A percentile compares a stretch with the other conserved stretches of the same genome.
These are phyloP conservation scores for Fusarium chuoi DNA, from an alignment of 2,329 filamentous ascomycete species.

Conservation along the genomic window DNA sequence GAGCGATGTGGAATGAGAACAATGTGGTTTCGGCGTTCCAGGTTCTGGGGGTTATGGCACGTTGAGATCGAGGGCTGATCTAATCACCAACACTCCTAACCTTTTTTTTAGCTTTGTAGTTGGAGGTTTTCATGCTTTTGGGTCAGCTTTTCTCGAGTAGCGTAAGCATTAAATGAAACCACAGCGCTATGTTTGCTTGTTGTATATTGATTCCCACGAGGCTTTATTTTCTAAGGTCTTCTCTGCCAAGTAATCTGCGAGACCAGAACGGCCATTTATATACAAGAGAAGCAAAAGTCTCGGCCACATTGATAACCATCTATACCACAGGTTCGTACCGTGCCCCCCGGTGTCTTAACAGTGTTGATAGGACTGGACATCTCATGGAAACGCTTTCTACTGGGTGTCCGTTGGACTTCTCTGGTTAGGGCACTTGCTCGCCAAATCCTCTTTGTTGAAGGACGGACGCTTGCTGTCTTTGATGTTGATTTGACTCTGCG, in stretches of 20 bases:
- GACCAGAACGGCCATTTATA: conserved; percentile 40
- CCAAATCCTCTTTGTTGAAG: conserved; percentile 42
- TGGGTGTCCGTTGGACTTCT: conserved; percentile 43
- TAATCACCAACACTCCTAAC: conserved; percentile 33
- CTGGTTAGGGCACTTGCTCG: conserved; percentile 46
- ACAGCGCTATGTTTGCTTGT: conserved; percentile 27
- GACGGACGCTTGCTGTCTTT: conserved; percentile 19
- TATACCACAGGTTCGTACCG: conserved; percentile 62
- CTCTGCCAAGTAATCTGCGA: background rate
- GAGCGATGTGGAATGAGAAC: conserved; percentile 31
- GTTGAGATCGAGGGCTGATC: conserved; percentile 37
- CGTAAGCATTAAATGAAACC: conserved; percentile 37
- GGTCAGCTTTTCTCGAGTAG: conserved; percentile 42
- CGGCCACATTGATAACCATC: conserved; percentile 65
- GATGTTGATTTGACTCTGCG: conserved; percentile 28
- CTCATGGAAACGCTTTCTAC: conserved; percentile 35
- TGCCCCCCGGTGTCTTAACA: conserved; percentile 61
- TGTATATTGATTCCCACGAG: background rate
- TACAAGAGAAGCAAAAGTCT: conserved; percentile 70
- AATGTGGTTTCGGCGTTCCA: conserved; percentile 43
- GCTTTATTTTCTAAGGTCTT: background rate
- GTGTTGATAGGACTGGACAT: conserved; percentile 34
- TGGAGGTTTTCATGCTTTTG: conserved; percentile 33
- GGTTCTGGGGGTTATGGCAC: conserved; percentile 33
- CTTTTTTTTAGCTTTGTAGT: conserved; percentile 26